These are phyloP conservation scores for Diphasiastrum complanatum DNA, from an alignment of 83 land plant genomes.

Conservation along the genomic window DNA sequence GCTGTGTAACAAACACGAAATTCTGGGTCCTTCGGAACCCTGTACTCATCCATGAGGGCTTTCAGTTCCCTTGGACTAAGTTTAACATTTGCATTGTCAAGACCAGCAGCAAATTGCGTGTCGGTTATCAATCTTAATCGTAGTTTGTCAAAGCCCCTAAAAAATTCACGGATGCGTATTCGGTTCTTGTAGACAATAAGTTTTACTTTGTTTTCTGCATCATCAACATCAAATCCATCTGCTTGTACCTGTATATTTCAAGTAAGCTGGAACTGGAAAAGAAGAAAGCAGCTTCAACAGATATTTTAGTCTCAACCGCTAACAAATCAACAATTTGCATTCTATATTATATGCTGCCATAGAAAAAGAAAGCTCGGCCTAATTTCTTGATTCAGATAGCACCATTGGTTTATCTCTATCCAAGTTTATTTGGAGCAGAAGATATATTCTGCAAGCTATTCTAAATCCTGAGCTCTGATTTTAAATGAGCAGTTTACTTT, in stretches of 20 bases:
- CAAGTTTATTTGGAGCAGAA: too few species aligned
- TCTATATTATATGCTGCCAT: too few species aligned
- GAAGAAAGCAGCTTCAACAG: neutral
- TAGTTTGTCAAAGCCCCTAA: constrained; percentile 25
- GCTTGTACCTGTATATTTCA: constrained; percentile 21
- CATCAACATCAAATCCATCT: constrained; percentile 30
- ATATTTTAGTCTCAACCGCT: neutral
- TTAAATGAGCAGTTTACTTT: too few species aligned
- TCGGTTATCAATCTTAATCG: constrained; percentile 23
- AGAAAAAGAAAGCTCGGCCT: too few species aligned
- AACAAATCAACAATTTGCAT: too few species aligned
- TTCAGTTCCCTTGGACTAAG: constrained; percentile 7
- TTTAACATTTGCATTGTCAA: constrained; percentile 28
- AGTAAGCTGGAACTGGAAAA: neutral
- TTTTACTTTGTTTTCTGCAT: constrained; percentile 28
- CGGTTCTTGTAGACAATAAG: constrained; percentile 29
- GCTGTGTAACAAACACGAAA: constrained; percentile 33
- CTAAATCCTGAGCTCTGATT: too few species aligned
- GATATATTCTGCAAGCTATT: too few species aligned
- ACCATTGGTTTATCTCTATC: too few species aligned
- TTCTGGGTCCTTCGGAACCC: constrained; percentile 31
- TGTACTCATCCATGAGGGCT: constrained; percentile 24
- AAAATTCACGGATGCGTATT: constrained; percentile 30
- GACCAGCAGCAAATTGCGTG: constrained; percentile 30
- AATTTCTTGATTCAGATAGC: too few species aligned